Conservation (phyloP, 805 yeast species). For the Saccharomycopsis amapae region DNA sequence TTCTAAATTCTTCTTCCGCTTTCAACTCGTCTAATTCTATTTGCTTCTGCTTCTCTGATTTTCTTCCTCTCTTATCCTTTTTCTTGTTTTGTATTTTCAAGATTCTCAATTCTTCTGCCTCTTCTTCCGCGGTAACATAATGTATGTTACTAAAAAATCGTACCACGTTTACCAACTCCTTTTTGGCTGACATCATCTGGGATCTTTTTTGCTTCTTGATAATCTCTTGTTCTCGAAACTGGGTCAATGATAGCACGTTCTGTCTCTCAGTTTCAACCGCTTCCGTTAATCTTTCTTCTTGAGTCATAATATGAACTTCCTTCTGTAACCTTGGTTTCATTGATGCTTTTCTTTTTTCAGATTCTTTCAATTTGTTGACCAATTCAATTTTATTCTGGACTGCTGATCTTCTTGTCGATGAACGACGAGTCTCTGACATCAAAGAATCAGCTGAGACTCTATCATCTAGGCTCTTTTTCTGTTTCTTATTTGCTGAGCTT, state of each 20-base stretch:
- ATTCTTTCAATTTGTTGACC: slow-evolving; percentile 64
- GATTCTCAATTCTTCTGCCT: slow-evolving; percentile 42
- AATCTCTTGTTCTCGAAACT: slow-evolving; percentile 78
- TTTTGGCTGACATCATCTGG: slow-evolving; percentile 59
- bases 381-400: slow-evolving; percentile 71
- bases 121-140: slow-evolving; percentile 57
- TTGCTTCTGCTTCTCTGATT: slow-evolving; percentile 36
- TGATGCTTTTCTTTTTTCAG: slow-evolving; percentile 51
- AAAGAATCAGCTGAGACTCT: slow-evolving; percentile 39
- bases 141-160: slow-evolving; percentile 43
- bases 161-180: slow-evolving; percentile 53
- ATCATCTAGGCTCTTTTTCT: slow-evolving; percentile 26
- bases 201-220: slow-evolving; percentile 72
- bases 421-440: slow-evolving; percentile 49
- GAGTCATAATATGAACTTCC: slow-evolving; percentile 39
- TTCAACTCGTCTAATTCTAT: slow-evolving; percentile 8
- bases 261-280: slow-evolving; percentile 80
- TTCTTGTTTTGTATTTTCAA: slow-evolving; percentile 35
- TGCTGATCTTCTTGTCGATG: slow-evolving; percentile 72
- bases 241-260: slow-evolving; percentile 64
- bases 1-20: slow-evolving; percentile 8
- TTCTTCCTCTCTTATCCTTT: slow-evolving; percentile 39
- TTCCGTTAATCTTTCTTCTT: slow-evolving; percentile 68
- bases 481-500: slow-evolving; percentile 24
- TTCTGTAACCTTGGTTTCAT: slow-evolving; percentile 30